Evolutionary conservation across 2,329 filamentous ascomycete genomes (phyloP).

Genomic region (Fusarium drepaniforme): DNA sequence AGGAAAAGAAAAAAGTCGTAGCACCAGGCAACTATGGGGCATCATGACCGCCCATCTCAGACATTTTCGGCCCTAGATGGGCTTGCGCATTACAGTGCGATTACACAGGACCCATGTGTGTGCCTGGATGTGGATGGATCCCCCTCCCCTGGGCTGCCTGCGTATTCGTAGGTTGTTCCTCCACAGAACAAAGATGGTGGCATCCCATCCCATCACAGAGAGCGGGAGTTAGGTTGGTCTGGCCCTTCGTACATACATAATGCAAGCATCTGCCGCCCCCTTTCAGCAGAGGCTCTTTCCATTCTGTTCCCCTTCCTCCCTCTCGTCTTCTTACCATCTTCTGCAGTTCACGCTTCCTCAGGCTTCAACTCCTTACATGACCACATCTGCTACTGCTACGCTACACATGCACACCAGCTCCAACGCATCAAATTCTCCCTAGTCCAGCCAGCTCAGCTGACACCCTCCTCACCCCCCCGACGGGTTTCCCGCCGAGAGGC

Average conservation of each 20-base stretch:
- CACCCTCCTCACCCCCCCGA: slow-evolving; percentile 13
- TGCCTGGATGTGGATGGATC: slow-evolving; percentile 34
- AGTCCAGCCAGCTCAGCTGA: slow-evolving; percentile 29
- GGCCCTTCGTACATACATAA: slow-evolving; percentile 14
- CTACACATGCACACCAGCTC: slow-evolving; percentile 27
- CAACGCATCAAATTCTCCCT: slow-evolving; percentile 6
- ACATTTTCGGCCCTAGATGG: slow-evolving; percentile 23
- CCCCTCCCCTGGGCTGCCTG: slow-evolving; percentile 33
- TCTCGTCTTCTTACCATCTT: background rate
- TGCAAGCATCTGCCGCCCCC: slow-evolving; percentile 23
- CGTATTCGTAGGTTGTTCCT: slow-evolving; percentile 27
- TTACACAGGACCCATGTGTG: background rate
- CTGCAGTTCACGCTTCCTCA: slow-evolving; percentile 23
- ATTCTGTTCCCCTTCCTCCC: slow-evolving; percentile 5
- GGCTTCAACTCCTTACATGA: slow-evolving; percentile 24
- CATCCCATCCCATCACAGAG: slow-evolving; percentile 32
- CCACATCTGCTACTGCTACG: background rate
- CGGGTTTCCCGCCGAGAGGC: slow-evolving; percentile 24
- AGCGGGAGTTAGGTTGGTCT: background rate
- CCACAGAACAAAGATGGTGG: slow-evolving; percentile 27
- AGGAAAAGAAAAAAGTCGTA: slow-evolving; percentile 33
- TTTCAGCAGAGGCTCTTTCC: slow-evolving; percentile 10
- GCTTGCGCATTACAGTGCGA: slow-evolving; percentile 20
- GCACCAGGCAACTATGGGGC: slow-evolving; percentile 50
- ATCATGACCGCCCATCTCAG: slow-evolving; percentile 37